A percentile compares a stretch with the other conserved stretches of the same genome.
These are phyloP conservation scores for Parachlorella kessleri DNA, from an alignment of 139 green algal species.

Conservation along the genomic window DNA sequence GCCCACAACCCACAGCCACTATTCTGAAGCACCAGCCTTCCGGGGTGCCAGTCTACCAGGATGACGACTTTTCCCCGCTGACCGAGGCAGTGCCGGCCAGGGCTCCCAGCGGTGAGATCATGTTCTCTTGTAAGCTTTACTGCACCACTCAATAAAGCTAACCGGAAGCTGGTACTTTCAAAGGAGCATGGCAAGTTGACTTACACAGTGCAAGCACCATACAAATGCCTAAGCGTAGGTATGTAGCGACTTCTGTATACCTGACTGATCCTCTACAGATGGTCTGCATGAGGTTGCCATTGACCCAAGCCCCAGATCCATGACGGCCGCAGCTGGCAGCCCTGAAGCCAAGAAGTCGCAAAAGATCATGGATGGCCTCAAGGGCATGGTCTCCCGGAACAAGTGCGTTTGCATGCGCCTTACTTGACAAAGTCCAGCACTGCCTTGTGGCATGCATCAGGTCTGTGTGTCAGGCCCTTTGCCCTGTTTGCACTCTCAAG, in stretches of 20 bases:
- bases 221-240: neutral
- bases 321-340: no score
- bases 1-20: no score
- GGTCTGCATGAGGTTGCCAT: neutral
- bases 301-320: no score
- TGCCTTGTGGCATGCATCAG: neutral
- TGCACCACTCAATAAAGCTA: no score
- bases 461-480: neutral
- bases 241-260: neutral
- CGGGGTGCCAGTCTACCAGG: neutral
- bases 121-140: no score
- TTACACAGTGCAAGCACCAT: neutral
- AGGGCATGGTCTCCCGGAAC: no score
- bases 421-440: neutral
- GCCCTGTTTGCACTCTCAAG: no score
- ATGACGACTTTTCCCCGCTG: conserved; percentile 15
- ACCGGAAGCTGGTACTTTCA: neutral
- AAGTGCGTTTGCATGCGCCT: neutral
- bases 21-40: no score
- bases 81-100: neutral
- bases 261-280: neutral
- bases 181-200: neutral
- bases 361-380: neutral
- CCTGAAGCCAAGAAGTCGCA: neutral
- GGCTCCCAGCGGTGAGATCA: no score